Base-by-base conservation (phyloP, 345 rosid genomes). In the Salix brachista region DNA sequence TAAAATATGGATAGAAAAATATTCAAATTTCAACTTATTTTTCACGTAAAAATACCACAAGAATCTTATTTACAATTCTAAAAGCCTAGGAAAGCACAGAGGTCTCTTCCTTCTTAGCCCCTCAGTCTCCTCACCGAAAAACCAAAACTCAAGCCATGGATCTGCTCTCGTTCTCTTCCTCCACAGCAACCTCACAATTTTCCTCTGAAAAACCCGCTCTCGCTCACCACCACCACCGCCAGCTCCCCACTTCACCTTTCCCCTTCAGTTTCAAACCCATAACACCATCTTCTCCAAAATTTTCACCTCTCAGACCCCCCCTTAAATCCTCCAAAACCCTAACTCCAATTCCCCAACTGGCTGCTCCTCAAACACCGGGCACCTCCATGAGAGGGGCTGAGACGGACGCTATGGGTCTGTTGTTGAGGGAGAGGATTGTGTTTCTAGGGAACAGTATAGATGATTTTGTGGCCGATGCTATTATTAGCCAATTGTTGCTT, bases 391-490 rank as follows among this genome's bases (percentile, higher is more conserved):
- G 88, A 17, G 97, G 92, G 46, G 97, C 91, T 1, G 97, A 90
- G 75, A 72, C 88, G 6, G 98, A 95, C 78, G 90, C 91, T 79
- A 89, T 91, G 99, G 97, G 96, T 14, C 91, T 93, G 56, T 85
- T 95, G 73, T 92, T 95, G 3, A 87, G 62, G 78, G 99, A 95
- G 76, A 88, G 99, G 74, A 93, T 93, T 41, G 91, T 95, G 56
- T 95, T 93, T 79, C 82, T 95, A 64, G 97, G 96, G 3, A 90
- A 86, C 70, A 32, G 72, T 64, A 93, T 93, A 69, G 96, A 95
- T 70, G 99, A 95, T 78, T 88, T 89, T 76, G 89, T 91, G 0
- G 99, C 99, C 8, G 99, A 95, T 74, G 92, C 97, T 26, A 89
- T 89, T 25, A 90, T 93, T 73, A 89, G 97, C 66, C 99, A 93